Base-by-base conservation (phyloP, 2,329 filamentous ascomycete species). In the Aspergillus sojae region DNA sequence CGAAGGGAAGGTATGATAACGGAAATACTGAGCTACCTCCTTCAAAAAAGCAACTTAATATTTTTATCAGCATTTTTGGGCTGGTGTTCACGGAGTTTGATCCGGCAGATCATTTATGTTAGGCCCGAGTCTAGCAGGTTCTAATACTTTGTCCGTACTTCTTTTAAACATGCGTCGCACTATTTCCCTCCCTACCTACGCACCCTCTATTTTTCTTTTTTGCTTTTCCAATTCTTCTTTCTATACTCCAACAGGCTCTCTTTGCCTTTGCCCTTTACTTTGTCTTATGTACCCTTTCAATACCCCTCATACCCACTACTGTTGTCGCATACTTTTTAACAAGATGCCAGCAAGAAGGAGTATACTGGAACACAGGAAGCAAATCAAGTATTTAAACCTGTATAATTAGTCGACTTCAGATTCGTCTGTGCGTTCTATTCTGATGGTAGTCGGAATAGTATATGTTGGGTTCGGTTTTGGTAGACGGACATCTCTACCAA, bases 1-100 rank as follows among this genome's bases (percentile, higher is more conserved):
- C 19, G 66, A 74, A 62, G 69, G 71, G 12, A 64, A 65, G 43
- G 70, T 68, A 58, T 73, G 21, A 55, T 26, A 68, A 55, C 36
- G 52, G 26, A 26, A 58, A 16, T 26, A 39, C 30, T n/a, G 46
- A 32, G 45, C 39, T 53, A 46, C 19, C n/a, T 9, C 19, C 9
- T 21, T 10, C 11, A 23, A 32, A 21, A 36, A 54, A 32, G 53
- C 58, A 62, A 43, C 32, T 28, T 19, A 39, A 43, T 52, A 34
- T 41, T 55, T 50, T 60, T 56, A 34, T 39, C 54, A 62, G 63
- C 64, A 68, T 67, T 62, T 62, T 60, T 52, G 46, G 39, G 57
- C 48, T 30, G 62, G 58, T 64, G 62, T 63, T 62, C 36, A 60
- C 39, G 55, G 62, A 57, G 39, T 62, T 62, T 57, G 52, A 23